phyloP scores from a whole-genome alignment of 1,139 yeast genomes.

The Lodderomyces elongisporus region DNA sequence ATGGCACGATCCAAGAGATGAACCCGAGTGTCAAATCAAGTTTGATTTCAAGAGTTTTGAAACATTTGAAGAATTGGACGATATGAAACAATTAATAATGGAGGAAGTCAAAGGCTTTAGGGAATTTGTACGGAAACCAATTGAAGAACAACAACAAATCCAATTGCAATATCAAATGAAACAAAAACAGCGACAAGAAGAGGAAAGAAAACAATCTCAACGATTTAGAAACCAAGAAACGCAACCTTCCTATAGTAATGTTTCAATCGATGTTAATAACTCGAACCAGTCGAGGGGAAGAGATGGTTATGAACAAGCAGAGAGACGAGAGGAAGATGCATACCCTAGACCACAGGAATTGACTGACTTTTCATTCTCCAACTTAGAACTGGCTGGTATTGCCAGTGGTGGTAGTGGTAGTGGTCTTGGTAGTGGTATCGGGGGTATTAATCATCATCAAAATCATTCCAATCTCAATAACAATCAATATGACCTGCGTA shows the following conservation, averaged over 20 bases:
- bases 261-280: slow-evolving; percentile 6
- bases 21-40: slow-evolving; percentile 76
- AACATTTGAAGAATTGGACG: slow-evolving; percentile 72
- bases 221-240: slow-evolving; percentile 14
- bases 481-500: not conserved
- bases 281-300: not conserved
- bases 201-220: slow-evolving; percentile 15
- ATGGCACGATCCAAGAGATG: slow-evolving; percentile 97
- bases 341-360: slow-evolving; percentile 45
- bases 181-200: slow-evolving; percentile 27
- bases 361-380: slow-evolving; percentile 34
- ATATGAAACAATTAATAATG: slow-evolving; percentile 71
- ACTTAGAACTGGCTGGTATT: slow-evolving; percentile 10
- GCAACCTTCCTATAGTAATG: slow-evolving; percentile 8
- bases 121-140: slow-evolving; percentile 73
- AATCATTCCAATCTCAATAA: too few species aligned
- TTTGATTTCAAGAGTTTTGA: slow-evolving; percentile 87
- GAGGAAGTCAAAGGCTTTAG: slow-evolving; percentile 80
- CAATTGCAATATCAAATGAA: slow-evolving; percentile 36
- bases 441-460: too few species aligned
- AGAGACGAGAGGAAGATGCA: slow-evolving; percentile 8
- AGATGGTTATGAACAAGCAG: slow-evolving; percentile 1
- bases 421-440: too few species aligned
- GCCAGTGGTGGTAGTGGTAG: too few species aligned
- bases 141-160: slow-evolving; percentile 57